These are phyloP conservation scores for Artemisia argyi DNA, from an alignment of 129 eudicot genomes.

Conservation along the genomic window DNA sequence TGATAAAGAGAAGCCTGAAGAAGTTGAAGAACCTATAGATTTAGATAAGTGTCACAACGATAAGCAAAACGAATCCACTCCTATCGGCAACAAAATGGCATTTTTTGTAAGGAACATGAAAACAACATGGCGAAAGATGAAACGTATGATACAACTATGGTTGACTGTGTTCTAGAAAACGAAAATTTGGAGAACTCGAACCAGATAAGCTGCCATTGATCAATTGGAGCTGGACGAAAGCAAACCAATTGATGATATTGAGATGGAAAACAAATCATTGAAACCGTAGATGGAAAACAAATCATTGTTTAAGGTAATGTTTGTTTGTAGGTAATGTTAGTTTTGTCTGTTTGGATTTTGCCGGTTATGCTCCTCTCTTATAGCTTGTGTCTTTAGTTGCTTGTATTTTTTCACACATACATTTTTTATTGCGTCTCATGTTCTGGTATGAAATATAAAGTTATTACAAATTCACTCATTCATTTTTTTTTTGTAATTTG, in stretches of 20 bases:
- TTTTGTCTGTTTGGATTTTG: too few relatives aligned
- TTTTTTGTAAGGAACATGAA: conserved; percentile 24
- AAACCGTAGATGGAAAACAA: conserved; percentile 2
- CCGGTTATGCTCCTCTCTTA: too few relatives aligned
- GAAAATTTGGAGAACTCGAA: conserved; percentile 19
- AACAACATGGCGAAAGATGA: conserved; percentile 36
- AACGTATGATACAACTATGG: conserved; percentile 26
- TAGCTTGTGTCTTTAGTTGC: too few relatives aligned
- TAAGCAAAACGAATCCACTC: not conserved
- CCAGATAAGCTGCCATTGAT: conserved; percentile 19
- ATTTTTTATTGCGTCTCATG: too few relatives aligned
- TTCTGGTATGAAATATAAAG: too few relatives aligned
- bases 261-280: conserved; percentile 22
- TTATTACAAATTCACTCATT: too few relatives aligned
- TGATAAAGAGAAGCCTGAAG: conserved; percentile 35
- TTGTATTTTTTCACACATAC: too few relatives aligned
- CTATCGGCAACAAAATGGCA: conserved; percentile 13
- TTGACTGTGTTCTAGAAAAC: conserved; percentile 24
- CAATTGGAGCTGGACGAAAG: conserved; percentile 27
- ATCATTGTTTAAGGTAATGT: too few relatives aligned
- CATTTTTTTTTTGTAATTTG: too few relatives aligned
- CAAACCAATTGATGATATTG: conserved; percentile 8
- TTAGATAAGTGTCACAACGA: conserved; percentile 4
- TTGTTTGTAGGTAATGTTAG: too few relatives aligned
- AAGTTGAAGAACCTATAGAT: conserved; percentile 18